Conservation (phyloP, 495 filamentous ascomycete genomes). For the Aspergillus carlsbadensis region DNA sequence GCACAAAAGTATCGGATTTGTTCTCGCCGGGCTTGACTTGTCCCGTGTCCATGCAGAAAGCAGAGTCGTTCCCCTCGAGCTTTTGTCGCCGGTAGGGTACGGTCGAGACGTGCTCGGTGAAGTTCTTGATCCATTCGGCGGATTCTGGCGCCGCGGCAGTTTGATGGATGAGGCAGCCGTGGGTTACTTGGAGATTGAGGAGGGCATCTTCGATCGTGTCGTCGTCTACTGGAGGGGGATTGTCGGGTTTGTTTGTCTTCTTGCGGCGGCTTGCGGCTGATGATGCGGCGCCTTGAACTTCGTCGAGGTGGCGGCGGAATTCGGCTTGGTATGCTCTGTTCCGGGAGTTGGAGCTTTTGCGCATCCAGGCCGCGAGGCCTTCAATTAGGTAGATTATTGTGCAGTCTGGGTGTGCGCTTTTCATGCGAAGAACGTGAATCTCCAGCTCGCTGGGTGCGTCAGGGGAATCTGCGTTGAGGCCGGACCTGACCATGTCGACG, state of each 20-base stretch:
- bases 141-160: conserved; percentile 61
- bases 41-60: conserved; percentile 81
- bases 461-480: conserved; percentile 13
- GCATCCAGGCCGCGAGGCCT: conserved; percentile 64
- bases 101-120: conserved; percentile 78
- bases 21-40: conserved; percentile 75
- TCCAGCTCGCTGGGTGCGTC: conserved; percentile 44
- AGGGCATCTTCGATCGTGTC: conserved; percentile 73
- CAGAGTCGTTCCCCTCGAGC: conserved; percentile 50
- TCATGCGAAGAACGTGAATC: conserved; percentile 55
- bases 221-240: conserved; percentile 63
- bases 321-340: conserved; percentile 67
- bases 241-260: conserved; percentile 43
- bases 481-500: conserved; percentile 56
- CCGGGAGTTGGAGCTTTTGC: conserved; percentile 65
- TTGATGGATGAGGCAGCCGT: conserved; percentile 71
- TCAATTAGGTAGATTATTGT: conserved; percentile 76
- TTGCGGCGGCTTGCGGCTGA: conserved; percentile 24
- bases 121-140: conserved; percentile 73
- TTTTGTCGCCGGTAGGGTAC: conserved; percentile 64
- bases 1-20: conserved; percentile 65
- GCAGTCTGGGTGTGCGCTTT: conserved; percentile 49
- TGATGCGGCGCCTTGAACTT: conserved; percentile 25
- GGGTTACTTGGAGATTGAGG: conserved; percentile 66
- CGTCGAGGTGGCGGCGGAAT: conserved; percentile 55